phyloP scores from a whole-genome alignment of 139 green algal species.

The Chlorokybus atmophyticus region DNA sequence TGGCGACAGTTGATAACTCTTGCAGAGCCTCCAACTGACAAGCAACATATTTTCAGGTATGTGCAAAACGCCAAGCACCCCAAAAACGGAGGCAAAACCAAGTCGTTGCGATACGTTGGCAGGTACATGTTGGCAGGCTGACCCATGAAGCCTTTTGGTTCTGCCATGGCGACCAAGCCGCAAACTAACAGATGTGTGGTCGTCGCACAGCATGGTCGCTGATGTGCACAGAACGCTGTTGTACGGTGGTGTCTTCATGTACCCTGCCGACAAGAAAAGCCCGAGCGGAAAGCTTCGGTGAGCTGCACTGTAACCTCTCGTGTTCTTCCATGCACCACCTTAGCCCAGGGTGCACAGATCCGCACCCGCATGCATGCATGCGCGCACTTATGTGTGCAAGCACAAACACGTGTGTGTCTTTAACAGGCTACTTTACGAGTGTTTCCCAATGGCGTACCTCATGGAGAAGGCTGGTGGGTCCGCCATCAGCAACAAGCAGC shows the following conservation, averaged over 20 bases:
- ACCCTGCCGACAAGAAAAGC: conserved; percentile 54
- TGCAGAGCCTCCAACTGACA: no score
- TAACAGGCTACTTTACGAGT: conserved; percentile 55
- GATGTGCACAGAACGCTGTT: conserved; percentile 63
- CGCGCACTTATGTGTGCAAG: no score
- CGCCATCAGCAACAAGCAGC: conserved; percentile 41
- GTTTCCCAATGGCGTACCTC: conserved; percentile 51
- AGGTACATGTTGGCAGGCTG: no score
- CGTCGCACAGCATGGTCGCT: conserved; percentile 47
- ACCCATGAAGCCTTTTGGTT: no score
- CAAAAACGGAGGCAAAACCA: conserved; percentile 57
- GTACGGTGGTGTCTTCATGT: conserved; percentile 61
- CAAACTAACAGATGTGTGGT: no score
- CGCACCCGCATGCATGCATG: no score
- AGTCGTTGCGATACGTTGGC: conserved; percentile 86
- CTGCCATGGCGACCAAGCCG: no score
- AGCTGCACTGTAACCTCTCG: neutral
- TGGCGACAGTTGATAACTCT: no score
- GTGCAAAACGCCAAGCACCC: conserved; percentile 44
- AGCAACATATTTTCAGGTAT: conserved; percentile 28
- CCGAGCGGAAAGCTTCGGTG: conserved; percentile 46
- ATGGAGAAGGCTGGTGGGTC: conserved; percentile 42
- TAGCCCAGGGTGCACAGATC: no score
- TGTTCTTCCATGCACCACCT: neutral
- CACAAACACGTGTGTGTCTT: no score